These are phyloP conservation scores for Ophiostoma himal-ulmi DNA, from an alignment of 2,329 filamentous ascomycete species.

Conservation along the genomic window DNA sequence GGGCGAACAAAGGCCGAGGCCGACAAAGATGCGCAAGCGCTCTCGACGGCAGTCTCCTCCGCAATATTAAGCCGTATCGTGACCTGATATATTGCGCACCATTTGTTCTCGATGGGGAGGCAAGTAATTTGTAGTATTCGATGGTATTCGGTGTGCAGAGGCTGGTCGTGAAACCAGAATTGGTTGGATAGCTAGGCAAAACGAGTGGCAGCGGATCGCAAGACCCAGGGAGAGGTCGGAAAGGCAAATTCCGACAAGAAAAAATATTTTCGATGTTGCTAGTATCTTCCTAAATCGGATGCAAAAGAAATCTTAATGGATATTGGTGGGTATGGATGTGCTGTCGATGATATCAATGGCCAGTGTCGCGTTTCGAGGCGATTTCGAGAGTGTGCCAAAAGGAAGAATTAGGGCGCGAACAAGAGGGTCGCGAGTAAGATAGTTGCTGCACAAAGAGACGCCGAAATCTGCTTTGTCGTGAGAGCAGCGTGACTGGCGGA, in stretches of 20 bases:
- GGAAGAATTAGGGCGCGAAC: background rate
- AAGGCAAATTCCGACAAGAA: background rate
- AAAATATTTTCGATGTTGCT: background rate
- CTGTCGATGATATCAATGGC: background rate
- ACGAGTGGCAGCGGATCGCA: constrained; percentile 12
- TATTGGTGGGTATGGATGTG: background rate
- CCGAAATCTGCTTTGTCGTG: no score
- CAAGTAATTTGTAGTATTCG: background rate
- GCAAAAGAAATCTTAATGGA: background rate
- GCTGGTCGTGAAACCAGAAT: background rate
- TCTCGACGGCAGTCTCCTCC: constrained; percentile 1
- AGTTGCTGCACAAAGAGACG: background rate
- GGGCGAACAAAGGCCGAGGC: background rate
- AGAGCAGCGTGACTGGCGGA: background rate
- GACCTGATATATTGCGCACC: background rate
- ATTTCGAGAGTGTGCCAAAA: background rate
- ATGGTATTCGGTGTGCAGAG: background rate
- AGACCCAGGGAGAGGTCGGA: background rate
- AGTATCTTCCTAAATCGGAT: no score
- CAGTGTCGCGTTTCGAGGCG: background rate
- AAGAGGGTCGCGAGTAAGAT: background rate
- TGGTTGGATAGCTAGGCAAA: background rate
- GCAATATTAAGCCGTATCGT: background rate
- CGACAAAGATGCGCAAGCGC: constrained; percentile 1
- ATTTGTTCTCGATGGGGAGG: constrained; percentile 3